Base-by-base conservation (phyloP, 163 green algal genomes). In the Picocystis sp. region DNA sequence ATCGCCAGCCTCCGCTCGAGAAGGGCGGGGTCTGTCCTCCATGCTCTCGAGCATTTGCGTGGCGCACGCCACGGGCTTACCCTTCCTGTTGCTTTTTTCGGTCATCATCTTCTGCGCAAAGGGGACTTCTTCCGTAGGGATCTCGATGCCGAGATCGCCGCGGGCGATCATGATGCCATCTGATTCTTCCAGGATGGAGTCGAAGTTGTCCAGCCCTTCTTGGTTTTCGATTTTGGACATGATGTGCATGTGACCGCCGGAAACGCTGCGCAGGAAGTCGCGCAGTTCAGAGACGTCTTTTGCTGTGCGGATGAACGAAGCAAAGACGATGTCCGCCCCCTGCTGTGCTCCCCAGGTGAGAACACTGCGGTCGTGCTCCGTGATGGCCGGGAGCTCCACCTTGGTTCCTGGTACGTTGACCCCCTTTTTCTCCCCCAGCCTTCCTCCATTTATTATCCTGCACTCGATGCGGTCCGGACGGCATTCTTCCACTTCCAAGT, bases 181-280 rank as follows among this genome's bases (percentile, higher is more conserved):
- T 0, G 74, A 76, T 3, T 74, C 72, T 56, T 82, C 71, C 25
- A 90, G 64, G 52, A 90, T 90, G 49, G 83, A 71, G 44, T 87
- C 73, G 43, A 82, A 81, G 62, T 86, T 86, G 33, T 60, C 38
- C 49, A 86, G 57, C 9, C 73, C 78, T 58, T 71, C 70, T 46
- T 71, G 67, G 57, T 86, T 89, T 69, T 91, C 81, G 50, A 91
- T 85, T 66, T 92, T 91, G 29, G 68, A 74, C 47, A 92, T 88
- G 71, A 91, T 81, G 52, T 78, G 72, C 22, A 92, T 72, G 43
- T 72, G 53, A 11, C 69, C 48, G 11, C 70, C 74, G 17, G 62
- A 73, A 3, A 63, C 65, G 2, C 76, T 66, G 11, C 79, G 76
- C 59, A 89, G 69, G 25, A 79, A 53, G 22, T 68, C 62, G 3